Conservation (phyloP, 331 rosid genomes). For the Malus hybrid region DNA sequence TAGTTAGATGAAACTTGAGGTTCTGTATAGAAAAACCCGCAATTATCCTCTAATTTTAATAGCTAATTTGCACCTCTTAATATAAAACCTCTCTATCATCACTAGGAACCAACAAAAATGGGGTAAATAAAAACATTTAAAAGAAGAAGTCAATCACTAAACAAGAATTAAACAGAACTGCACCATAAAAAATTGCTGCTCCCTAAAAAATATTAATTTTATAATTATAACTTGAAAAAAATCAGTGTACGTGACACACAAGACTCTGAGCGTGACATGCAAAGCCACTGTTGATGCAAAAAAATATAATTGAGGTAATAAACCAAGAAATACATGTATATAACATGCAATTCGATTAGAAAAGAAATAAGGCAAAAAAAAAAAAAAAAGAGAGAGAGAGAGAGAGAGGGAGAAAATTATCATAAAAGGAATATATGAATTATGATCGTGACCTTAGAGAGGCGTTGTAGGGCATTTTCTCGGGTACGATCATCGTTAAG, state of each 20-base stretch:
- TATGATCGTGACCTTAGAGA: slow-evolving; percentile 14
- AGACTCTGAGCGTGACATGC: background rate
- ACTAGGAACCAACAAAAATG: background rate
- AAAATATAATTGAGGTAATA: background rate
- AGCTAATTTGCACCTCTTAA: background rate
- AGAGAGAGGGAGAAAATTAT: background rate
- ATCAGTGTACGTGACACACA: background rate
- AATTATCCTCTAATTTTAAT: background rate
- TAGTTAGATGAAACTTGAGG: no score
- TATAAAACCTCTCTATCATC: background rate
- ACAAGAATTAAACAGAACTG: background rate
- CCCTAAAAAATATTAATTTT: background rate
- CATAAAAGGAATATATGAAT: background rate
- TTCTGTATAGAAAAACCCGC: background rate
- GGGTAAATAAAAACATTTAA: background rate
- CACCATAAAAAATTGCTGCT: background rate
- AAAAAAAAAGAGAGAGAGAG: background rate
- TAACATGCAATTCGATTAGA: background rate
- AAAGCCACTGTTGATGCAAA: background rate
- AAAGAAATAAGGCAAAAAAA: background rate
- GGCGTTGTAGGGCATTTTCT: slow-evolving; percentile 20
- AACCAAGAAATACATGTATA: background rate
- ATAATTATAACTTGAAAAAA: background rate
- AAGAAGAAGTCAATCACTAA: background rate
- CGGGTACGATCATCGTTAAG: slow-evolving; percentile 16